Percentiles rank a stretch among this genome's conserved stretches.
Evolutionary conservation across 148 eudicot genomes (phyloP).

Genomic region (Drosera capensis): DNA sequence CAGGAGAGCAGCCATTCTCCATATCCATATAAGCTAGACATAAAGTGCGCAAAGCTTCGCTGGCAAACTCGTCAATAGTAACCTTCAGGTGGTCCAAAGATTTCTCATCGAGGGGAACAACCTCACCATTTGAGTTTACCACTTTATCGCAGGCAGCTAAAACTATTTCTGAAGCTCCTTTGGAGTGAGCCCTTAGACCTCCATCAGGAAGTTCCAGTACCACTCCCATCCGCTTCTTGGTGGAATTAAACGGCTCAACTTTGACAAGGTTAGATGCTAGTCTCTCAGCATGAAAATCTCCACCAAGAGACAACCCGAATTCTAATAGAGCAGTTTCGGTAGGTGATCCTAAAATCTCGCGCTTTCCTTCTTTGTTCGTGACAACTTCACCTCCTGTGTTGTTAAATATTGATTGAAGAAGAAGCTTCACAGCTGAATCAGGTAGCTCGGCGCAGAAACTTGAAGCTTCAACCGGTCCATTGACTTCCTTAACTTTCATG

Average conservation of each 20-base stretch:
- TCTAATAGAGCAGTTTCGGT: conserved; percentile 79
- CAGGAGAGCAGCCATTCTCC: conserved; percentile 39
- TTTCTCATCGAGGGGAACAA: conserved; percentile 53
- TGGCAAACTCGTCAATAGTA: conserved; percentile 67
- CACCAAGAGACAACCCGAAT: conserved; percentile 76
- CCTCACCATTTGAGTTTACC: conserved; percentile 51
- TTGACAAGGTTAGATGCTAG: conserved; percentile 47
- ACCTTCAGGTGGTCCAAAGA: conserved; percentile 34
- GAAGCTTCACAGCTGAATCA: conserved; percentile 34
- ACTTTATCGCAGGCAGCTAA: conserved; percentile 81
- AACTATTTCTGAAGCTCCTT: conserved; percentile 94
- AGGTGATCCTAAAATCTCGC: conserved; percentile 80
- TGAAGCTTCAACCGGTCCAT: conserved; percentile 16
- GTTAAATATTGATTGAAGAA: conserved; percentile 65
- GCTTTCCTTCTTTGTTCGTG: conserved; percentile 46
- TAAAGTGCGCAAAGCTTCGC: conserved; percentile 77
- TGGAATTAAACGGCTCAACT: conserved; percentile 90
- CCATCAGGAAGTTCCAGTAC: conserved; percentile 70
- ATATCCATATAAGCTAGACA: conserved; percentile 79
- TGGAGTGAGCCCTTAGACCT: conserved; percentile 56
- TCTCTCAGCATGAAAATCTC: conserved; percentile 60
- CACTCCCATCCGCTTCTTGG: conserved; percentile 85
- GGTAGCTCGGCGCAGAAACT: conserved; percentile 41
- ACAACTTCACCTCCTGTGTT: conserved; percentile 95
- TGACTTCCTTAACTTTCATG: conserved; percentile 43